Conservation (phyloP, 2,329 filamentous ascomycete species). For the Colletotrichum nymphaeae region DNA sequence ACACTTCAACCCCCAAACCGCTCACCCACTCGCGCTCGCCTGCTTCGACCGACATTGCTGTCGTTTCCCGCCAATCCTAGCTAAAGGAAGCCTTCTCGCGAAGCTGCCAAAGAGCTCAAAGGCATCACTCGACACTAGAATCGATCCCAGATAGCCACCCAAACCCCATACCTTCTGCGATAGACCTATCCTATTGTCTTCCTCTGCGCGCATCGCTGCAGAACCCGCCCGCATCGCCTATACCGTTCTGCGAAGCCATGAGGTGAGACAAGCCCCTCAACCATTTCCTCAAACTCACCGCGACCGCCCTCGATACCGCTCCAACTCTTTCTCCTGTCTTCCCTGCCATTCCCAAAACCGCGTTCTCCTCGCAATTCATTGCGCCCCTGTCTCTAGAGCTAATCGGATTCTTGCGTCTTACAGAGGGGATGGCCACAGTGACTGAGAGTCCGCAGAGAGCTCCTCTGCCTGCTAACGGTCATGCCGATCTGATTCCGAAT, state of each 20-base stretch:
- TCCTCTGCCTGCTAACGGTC: conserved; percentile 51
- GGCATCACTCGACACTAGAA: neutral
- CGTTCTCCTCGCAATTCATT: conserved; percentile 20
- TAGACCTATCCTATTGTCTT: neutral
- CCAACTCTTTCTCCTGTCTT: conserved; percentile 28
- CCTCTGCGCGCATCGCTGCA: neutral
- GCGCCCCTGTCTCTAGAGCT: conserved; percentile 35
- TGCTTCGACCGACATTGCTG: conserved; percentile 15
- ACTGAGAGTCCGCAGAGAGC: conserved; percentile 62
- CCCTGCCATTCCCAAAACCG: conserved; percentile 8
- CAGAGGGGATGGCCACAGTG: conserved; percentile 64
- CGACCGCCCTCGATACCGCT: conserved; percentile 35
- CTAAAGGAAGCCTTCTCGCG: neutral
- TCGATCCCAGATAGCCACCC: neutral
- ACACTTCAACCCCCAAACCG: neutral
- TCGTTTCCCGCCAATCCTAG: neutral
- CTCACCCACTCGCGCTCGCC: neutral
- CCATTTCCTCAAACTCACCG: conserved; percentile 13
- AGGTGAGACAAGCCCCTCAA: conserved; percentile 33
- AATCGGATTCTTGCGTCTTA: conserved; percentile 36
- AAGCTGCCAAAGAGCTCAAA: too few relatives aligned
- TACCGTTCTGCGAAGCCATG: conserved; percentile 30
- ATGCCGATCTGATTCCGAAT: conserved; percentile 59
- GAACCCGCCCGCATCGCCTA: conserved; percentile 10
- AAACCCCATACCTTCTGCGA: neutral